A percentile compares a stretch with the other conserved stretches of the same genome.
phyloP scores from a whole-genome alignment of 331 rosid species.

The Quercus tomentella region DNA sequence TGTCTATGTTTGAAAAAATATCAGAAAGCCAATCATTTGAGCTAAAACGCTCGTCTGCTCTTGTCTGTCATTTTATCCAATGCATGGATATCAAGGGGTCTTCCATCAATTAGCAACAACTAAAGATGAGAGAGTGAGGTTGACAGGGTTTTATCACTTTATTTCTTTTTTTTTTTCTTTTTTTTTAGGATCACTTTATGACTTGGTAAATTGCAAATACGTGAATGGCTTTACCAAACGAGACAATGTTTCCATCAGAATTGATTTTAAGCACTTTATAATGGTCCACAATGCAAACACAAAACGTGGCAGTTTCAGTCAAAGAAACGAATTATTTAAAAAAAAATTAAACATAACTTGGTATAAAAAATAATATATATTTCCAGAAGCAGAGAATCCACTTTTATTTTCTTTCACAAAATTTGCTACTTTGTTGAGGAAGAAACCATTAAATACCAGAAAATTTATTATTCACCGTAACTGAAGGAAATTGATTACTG shows the following conservation, averaged over 20 bases:
- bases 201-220: neutral
- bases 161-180: too few species aligned
- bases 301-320: neutral
- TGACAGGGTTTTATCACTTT: too few species aligned
- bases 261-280: neutral
- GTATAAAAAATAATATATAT: neutral
- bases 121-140: too few species aligned
- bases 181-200: too few species aligned
- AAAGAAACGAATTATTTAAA: neutral
- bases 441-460: neutral
- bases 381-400: neutral
- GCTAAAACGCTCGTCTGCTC: too few species aligned
- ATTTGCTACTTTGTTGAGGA: neutral
- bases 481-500: neutral
- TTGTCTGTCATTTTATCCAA: too few species aligned
- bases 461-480: too few species aligned
- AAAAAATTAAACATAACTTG: neutral
- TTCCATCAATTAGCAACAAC: too few species aligned
- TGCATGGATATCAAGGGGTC: too few species aligned
- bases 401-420: neutral
- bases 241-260: neutral
- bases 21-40: too few species aligned
- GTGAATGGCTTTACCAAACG: neutral
- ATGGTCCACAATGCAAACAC: neutral
- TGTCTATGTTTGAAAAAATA: too few species aligned